A percentile compares a stretch with the other conserved stretches of the same genome.
Conservation (phyloP, 768 basidiomycete species). For the Tulasnella sp. region DNA sequence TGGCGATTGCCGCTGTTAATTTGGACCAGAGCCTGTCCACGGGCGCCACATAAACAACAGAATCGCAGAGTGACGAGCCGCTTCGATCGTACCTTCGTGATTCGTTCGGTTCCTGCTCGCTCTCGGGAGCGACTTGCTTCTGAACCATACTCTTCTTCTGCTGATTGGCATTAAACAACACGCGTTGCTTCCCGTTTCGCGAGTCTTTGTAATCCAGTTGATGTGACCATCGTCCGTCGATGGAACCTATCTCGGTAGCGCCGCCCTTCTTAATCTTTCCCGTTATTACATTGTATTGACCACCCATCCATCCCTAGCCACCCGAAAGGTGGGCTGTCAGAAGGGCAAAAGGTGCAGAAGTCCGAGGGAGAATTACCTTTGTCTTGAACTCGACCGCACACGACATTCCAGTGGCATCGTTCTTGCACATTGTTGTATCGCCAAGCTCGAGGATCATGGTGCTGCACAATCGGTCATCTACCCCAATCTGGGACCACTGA, state of each 20-base stretch:
- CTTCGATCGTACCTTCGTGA: conserved; percentile 56
- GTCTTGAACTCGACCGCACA: conserved; percentile 97
- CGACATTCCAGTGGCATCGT: conserved; percentile 61
- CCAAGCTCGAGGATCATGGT: conserved; percentile 97
- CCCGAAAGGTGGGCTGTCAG: background rate
- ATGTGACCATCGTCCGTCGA: conserved; percentile 86
- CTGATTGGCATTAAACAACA: conserved; percentile 82
- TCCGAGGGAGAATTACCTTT: conserved; percentile 49
- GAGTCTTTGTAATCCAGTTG: conserved; percentile 72
- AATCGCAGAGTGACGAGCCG: background rate
- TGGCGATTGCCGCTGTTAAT: conserved; percentile 75
- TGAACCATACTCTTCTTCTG: conserved; percentile 58
- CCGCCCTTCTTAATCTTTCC: conserved; percentile 62
- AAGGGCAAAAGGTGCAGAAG: background rate
- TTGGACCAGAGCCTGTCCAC: conserved; percentile 62
- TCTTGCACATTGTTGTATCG: conserved; percentile 77
- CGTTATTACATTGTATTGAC: conserved; percentile 83
- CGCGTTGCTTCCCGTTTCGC: conserved; percentile 60
- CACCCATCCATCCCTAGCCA: conserved; percentile 35
- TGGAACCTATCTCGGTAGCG: conserved; percentile 65
- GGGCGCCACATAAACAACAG: background rate
- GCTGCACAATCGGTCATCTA: background rate
- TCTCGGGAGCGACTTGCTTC: conserved; percentile 78
- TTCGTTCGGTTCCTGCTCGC: conserved; percentile 84
- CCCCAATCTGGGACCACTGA: conserved; percentile 41